Percentiles rank a stretch among this genome's conserved stretches.
phyloP scores from a whole-genome alignment of 805 yeast species.

The Spathaspora sp. region DNA sequence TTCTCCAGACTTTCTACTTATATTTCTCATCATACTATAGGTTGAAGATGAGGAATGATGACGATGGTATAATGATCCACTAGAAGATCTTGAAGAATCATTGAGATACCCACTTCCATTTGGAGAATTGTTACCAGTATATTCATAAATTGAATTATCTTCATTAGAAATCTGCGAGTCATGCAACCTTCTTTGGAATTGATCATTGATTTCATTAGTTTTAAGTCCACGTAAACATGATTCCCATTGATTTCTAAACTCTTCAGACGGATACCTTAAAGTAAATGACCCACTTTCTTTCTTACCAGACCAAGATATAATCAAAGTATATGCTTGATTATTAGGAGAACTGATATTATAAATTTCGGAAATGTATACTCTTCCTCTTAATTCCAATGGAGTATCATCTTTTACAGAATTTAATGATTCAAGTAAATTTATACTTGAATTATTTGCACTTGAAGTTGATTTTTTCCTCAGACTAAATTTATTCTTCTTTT shows the following conservation, averaged over 20 bases:
- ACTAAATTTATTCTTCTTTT: constrained; percentile 37
- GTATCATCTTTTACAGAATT: constrained; percentile 24
- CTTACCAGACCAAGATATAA: constrained; percentile 79
- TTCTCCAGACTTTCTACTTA: constrained; percentile 18
- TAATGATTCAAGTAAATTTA: constrained; percentile 33
- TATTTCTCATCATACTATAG: constrained; percentile 40
- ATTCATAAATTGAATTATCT: constrained; percentile 14
- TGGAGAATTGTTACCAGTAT: constrained; percentile 7
- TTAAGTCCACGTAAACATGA: constrained; percentile 52
- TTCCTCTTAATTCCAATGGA: constrained; percentile 63
- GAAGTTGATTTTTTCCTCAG: constrained; percentile 48
- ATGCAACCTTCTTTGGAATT: constrained; percentile 32
- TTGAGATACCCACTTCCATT: constrained; percentile 6
- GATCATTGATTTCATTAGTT: constrained; percentile 37
- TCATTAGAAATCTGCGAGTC: constrained; percentile 31
- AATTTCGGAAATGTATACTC: constrained; percentile 72
- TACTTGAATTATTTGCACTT: constrained; percentile 36
- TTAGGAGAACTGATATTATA: constrained; percentile 37
- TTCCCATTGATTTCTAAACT: constrained; percentile 80
- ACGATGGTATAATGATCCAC: constrained; percentile 29
- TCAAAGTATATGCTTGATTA: constrained; percentile 50
- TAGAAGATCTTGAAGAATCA: constrained; percentile 22
- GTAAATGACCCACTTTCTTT: constrained; percentile 85
- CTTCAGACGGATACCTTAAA: constrained; percentile 79
- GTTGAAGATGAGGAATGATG: constrained; percentile 42